phyloP scores from a whole-genome alignment of 176 grass and related monocot genomes.

The Melocanna baccifera region DNA sequence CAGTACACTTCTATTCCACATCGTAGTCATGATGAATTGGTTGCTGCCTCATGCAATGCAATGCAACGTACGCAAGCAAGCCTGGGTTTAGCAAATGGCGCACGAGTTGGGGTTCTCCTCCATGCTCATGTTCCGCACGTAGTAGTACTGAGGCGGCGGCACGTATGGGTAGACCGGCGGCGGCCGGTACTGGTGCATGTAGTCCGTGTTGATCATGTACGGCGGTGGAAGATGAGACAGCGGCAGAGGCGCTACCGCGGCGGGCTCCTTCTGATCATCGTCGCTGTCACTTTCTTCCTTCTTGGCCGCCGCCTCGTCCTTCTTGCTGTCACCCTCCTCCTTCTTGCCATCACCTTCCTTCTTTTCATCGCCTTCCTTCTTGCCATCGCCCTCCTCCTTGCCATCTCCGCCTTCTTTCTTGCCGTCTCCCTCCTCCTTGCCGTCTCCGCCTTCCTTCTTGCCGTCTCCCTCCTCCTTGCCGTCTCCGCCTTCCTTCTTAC shows the following conservation, averaged over 20 bases:
- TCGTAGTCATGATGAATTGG: no score
- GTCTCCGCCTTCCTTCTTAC: background rate
- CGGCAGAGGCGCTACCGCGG: background rate
- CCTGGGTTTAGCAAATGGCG: slow-evolving; percentile 43
- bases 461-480: background rate
- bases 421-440: background rate
- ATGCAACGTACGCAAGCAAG: background rate
- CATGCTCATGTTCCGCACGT: slow-evolving; percentile 56
- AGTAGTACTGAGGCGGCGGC: slow-evolving; percentile 41
- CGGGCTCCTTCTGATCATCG: slow-evolving; percentile 3
- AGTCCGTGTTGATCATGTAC: slow-evolving; percentile 5
- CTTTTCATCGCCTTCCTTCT: background rate
- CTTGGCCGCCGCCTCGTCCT: background rate
- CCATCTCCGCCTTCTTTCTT: background rate
- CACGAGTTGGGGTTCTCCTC: slow-evolving; percentile 93
- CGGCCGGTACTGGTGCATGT: slow-evolving; percentile 53
- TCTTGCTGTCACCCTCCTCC: background rate
- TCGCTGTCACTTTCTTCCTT: background rate
- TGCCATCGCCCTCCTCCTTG: background rate
- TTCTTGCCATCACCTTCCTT: background rate
- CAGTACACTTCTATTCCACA: no score
- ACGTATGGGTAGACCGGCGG: slow-evolving; percentile 24
- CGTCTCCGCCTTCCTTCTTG: background rate
- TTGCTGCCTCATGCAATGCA: background rate
- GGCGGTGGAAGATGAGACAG: background rate